These are phyloP conservation scores for Gentiana macrophylla DNA, from an alignment of 257 asterid species.

Conservation along the genomic window DNA sequence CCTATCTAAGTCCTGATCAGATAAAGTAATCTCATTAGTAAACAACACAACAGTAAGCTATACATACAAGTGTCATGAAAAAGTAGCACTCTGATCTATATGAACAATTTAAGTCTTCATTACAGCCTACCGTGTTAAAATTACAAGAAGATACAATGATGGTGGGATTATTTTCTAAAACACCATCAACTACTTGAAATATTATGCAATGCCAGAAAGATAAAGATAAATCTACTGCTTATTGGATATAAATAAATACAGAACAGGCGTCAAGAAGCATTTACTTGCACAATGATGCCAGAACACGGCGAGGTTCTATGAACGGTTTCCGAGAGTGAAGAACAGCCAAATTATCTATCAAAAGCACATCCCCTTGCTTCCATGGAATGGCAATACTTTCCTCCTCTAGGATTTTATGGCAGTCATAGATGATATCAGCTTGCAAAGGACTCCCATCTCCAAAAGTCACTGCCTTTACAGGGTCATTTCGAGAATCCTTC, in stretches of 20 bases:
- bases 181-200: too few relatives aligned
- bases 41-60: too few relatives aligned
- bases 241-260: background rate
- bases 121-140: too few relatives aligned
- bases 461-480: constrained; percentile 68
- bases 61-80: too few relatives aligned
- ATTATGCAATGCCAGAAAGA: too few relatives aligned
- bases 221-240: background rate
- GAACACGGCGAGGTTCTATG: constrained; percentile 62
- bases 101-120: too few relatives aligned
- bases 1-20: too few relatives aligned
- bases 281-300: constrained; percentile 83
- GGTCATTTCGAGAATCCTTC: constrained; percentile 67
- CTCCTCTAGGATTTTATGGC: constrained; percentile 55
- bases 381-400: constrained; percentile 77
- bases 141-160: too few relatives aligned
- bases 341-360: constrained; percentile 77
- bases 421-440: constrained; percentile 41
- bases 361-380: constrained; percentile 60
- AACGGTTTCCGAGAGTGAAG: constrained; percentile 75
- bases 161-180: too few relatives aligned
- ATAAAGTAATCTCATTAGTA: too few relatives aligned
- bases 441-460: constrained; percentile 74
- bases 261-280: background rate
- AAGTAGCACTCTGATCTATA: too few relatives aligned